Evolutionary conservation across 2,329 filamentous ascomycete genomes (phyloP).

Genomic region (Aspergillus luchuensis): DNA sequence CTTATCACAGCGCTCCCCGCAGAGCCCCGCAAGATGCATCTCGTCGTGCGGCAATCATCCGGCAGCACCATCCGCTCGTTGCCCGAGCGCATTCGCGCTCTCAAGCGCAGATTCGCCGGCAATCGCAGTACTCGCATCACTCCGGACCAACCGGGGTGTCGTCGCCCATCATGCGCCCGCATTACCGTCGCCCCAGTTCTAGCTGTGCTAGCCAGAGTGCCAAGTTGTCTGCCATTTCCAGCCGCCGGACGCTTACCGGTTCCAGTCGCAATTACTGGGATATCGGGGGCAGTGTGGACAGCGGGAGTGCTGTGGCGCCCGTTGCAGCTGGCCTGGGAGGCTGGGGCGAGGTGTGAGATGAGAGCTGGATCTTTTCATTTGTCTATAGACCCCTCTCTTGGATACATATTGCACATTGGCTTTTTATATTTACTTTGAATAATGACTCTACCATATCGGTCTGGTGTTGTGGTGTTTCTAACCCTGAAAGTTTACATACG

Average conservation of each 20-base stretch:
- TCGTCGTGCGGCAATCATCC: slow-evolving; percentile 78
- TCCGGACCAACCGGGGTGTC: slow-evolving; percentile 30
- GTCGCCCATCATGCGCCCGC: slow-evolving; percentile 43
- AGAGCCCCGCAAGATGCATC: slow-evolving; percentile 63
- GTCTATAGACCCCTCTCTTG: not conserved
- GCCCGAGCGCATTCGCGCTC: slow-evolving; percentile 53
- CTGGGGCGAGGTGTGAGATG: slow-evolving; percentile 65
- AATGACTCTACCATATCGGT: not conserved
- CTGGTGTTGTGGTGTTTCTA: slow-evolving; percentile 9
- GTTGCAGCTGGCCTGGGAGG: slow-evolving; percentile 71
- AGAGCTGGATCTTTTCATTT: not conserved
- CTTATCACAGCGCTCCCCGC: slow-evolving; percentile 36
- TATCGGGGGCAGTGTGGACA: slow-evolving; percentile 77
- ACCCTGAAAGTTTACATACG: not conserved
- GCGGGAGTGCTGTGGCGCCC: slow-evolving; percentile 70
- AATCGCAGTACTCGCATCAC: slow-evolving; percentile 43
- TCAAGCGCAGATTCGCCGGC: slow-evolving; percentile 57
- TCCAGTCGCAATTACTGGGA: slow-evolving; percentile 92
- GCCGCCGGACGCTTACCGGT: slow-evolving; percentile 56
- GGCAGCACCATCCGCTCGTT: slow-evolving; percentile 86
- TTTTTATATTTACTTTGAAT: slow-evolving; percentile 10
- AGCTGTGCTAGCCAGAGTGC: slow-evolving; percentile 90
- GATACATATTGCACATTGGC: slow-evolving; percentile 18
- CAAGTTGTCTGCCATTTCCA: slow-evolving; percentile 70
- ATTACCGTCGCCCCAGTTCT: slow-evolving; percentile 54